Conservation (phyloP, 768 basidiomycete genomes). For the Amanita thiersii region DNA sequence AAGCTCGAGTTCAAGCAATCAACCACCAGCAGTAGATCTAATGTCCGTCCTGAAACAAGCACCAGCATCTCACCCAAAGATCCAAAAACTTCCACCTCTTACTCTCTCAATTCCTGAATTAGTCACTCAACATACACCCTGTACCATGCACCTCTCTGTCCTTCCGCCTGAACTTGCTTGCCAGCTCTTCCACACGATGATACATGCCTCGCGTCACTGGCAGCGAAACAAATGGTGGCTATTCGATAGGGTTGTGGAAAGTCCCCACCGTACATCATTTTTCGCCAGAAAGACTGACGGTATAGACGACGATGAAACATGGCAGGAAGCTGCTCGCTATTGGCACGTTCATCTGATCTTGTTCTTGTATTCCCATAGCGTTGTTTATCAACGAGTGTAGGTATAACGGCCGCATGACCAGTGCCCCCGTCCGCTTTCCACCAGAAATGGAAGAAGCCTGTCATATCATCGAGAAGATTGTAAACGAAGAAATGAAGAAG, state of each 20-base stretch:
- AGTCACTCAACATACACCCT: slow-evolving; percentile 64
- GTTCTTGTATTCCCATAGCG: neutral
- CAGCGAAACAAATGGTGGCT: slow-evolving; percentile 78
- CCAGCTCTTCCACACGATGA: slow-evolving; percentile 65
- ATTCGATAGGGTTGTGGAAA: slow-evolving; percentile 74
- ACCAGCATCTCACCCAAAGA: slow-evolving; percentile 24
- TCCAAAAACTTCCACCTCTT: slow-evolving; percentile 46
- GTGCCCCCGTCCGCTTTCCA: slow-evolving; percentile 50
- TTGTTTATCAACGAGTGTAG: slow-evolving; percentile 24
- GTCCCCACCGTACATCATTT: slow-evolving; percentile 78
- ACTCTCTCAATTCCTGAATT: slow-evolving; percentile 53
- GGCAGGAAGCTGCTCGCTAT: slow-evolving; percentile 68
- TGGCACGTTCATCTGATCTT: slow-evolving; percentile 37
- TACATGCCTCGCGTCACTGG: slow-evolving; percentile 55
- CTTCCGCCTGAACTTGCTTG: slow-evolving; percentile 73
- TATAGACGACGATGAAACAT: slow-evolving; percentile 34
- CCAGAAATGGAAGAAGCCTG: slow-evolving; percentile 76
- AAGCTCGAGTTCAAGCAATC: slow-evolving; percentile 6
- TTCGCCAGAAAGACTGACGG: slow-evolving; percentile 50
- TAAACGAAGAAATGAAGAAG: slow-evolving; percentile 62
- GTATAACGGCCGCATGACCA: slow-evolving; percentile 71
- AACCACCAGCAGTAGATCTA: slow-evolving; percentile 31
- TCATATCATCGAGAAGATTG: slow-evolving; percentile 54
- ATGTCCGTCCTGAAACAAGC: slow-evolving; percentile 51
- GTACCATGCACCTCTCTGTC: slow-evolving; percentile 61